phyloP scores from a whole-genome alignment of 208 protist genomes.

The Acanthamoeba rhysodes region DNA sequence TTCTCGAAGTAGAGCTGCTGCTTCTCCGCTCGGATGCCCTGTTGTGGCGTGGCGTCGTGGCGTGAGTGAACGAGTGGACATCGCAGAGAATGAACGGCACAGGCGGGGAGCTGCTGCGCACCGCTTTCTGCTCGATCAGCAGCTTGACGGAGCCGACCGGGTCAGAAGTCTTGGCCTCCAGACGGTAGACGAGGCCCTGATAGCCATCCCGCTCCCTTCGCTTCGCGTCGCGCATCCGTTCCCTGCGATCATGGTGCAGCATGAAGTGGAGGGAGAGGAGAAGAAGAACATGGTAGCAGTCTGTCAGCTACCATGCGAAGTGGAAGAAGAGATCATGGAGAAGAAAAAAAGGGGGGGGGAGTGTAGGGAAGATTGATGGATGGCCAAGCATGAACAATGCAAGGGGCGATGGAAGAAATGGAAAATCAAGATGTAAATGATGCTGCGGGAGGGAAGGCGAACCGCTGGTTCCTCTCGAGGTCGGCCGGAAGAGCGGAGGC shows the following conservation, averaged over 20 bases:
- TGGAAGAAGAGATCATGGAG: not conserved
- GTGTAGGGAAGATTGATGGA: not conserved
- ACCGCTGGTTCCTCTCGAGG: constrained; percentile 9
- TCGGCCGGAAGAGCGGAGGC: not conserved
- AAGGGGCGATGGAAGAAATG: not conserved
- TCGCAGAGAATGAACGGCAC: too few species aligned
- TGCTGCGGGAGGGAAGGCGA: not conserved
- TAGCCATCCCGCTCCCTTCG: constrained; percentile 1
- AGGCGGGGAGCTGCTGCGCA: not conserved
- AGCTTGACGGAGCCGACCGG: not conserved
- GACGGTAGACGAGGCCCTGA: not conserved
- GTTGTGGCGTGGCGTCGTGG: not conserved
- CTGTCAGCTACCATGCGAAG: not conserved
- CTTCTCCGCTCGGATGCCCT: constrained; percentile 26
- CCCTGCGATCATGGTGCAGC: not conserved
- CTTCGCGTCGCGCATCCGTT: constrained; percentile 8
- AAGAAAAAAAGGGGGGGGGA: not conserved
- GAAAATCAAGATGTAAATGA: not conserved
- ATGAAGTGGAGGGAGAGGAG: not conserved
- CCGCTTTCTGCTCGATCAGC: constrained; percentile 29
- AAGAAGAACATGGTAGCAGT: not conserved
- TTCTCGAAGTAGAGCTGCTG: constrained; percentile 46
- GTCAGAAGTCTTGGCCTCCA: constrained; percentile 24
- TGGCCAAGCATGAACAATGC: not conserved
- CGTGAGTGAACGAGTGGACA: not conserved